Conservation (phyloP, 768 basidiomycete species). For the Collybia nuda region DNA sequence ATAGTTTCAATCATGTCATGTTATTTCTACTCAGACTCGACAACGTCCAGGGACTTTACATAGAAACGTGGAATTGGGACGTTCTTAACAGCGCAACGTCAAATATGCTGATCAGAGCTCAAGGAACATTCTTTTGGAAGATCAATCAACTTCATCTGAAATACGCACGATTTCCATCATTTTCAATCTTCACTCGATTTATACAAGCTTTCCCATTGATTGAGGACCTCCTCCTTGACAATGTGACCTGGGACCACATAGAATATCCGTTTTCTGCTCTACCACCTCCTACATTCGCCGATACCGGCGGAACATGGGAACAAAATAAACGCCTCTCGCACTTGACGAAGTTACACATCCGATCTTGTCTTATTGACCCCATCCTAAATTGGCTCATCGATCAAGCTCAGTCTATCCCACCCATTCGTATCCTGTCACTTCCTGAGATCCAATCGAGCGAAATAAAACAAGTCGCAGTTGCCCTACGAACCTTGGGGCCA, state of each 20-base stretch:
- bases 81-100: constrained; percentile 35
- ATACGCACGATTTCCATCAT: constrained; percentile 28
- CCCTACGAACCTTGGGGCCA: constrained; percentile 22
- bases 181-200: constrained; percentile 50
- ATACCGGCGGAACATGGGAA: not conserved
- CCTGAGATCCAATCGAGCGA: constrained; percentile 31
- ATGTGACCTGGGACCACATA: constrained; percentile 43
- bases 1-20: constrained; percentile 16
- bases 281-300: constrained; percentile 13
- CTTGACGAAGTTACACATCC: constrained; percentile 37
- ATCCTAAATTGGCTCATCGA: constrained; percentile 28
- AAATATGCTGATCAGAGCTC: constrained; percentile 26
- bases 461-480: constrained; percentile 14
- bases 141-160: constrained; percentile 45
- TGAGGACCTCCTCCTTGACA: constrained; percentile 41
- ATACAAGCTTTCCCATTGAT: constrained; percentile 51
- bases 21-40: constrained; percentile 18
- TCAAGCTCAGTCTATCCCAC: constrained; percentile 11
- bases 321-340: not conserved
- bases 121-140: constrained; percentile 44
- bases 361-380: constrained; percentile 22
- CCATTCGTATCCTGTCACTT: constrained; percentile 18
- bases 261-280: constrained; percentile 26
- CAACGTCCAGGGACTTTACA: constrained; percentile 15
- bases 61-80: constrained; percentile 26